A percentile compares a stretch with the other conserved stretches of the same genome.
These are phyloP conservation scores for Hura crepitans DNA, from an alignment of 441 rosid species.

Conservation along the genomic window DNA sequence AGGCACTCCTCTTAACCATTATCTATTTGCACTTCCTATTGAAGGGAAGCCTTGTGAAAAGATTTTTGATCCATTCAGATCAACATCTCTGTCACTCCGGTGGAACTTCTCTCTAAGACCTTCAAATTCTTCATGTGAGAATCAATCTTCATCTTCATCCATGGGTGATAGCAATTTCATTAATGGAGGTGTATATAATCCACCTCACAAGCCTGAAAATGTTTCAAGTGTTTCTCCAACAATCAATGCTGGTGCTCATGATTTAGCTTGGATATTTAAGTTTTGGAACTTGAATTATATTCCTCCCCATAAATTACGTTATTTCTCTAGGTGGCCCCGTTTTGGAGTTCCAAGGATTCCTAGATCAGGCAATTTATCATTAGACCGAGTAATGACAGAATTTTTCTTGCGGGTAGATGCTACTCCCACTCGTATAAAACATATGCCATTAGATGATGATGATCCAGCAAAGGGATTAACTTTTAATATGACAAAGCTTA, in stretches of 20 bases:
- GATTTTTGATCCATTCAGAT: constrained; percentile 93
- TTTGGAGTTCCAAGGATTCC: constrained; percentile 77
- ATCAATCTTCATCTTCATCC: constrained; percentile 39
- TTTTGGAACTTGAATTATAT: constrained; percentile 78
- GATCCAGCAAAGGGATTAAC: constrained; percentile 94
- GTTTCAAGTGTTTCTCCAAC: constrained; percentile 48
- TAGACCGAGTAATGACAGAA: constrained; percentile 95
- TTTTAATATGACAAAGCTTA: constrained; percentile 74
- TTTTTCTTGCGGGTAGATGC: constrained; percentile 90
- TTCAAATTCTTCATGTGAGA: constrained; percentile 30
- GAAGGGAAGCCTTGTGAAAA: constrained; percentile 85
- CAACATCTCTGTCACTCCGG: constrained; percentile 84
- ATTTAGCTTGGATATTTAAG: constrained; percentile 87
- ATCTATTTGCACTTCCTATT: constrained; percentile 75
- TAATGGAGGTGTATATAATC: constrained; percentile 33
- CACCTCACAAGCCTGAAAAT: constrained; percentile 46
- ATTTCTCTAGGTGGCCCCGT: constrained; percentile 92
- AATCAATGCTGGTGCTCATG: constrained; percentile 88
- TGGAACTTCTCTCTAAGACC: constrained; percentile 91
- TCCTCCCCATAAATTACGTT: constrained; percentile 95
- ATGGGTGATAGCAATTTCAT: constrained; percentile 32
- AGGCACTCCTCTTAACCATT: constrained; percentile 90
- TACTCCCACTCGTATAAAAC: constrained; percentile 63
- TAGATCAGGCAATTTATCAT: constrained; percentile 87
- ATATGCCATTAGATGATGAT: constrained; percentile 80